phyloP scores from a whole-genome alignment of 2,329 filamentous ascomycete genomes.

The Trichophaea hybrida region DNA sequence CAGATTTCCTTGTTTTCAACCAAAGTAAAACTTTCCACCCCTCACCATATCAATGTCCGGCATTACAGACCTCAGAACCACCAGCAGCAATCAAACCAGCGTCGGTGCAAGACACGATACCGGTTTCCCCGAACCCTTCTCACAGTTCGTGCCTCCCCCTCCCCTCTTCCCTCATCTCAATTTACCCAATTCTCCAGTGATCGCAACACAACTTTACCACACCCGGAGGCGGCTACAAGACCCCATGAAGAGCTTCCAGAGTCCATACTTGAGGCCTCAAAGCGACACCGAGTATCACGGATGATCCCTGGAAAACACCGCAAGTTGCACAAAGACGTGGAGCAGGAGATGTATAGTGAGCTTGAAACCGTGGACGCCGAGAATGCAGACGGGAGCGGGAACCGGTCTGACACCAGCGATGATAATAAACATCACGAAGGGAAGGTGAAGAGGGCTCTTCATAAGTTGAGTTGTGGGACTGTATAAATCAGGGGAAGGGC shows the following conservation, averaged over 20 bases:
- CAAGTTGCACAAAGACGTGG: neutral
- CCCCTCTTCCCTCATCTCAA: neutral
- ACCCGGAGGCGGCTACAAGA: slow-evolving; percentile 10
- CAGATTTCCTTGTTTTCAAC: neutral
- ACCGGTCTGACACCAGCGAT: neutral
- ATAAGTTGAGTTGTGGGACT: slow-evolving; percentile 19
- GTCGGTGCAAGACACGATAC: slow-evolving; percentile 11
- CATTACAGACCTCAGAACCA: neutral
- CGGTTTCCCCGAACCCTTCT: slow-evolving; percentile 19
- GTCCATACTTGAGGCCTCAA: slow-evolving; percentile 3
- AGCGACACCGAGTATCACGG: slow-evolving; percentile 4
- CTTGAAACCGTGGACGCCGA: slow-evolving; percentile 13
- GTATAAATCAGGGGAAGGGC: slow-evolving; percentile 2
- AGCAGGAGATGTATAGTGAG: slow-evolving; percentile 18
- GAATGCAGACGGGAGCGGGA: slow-evolving; percentile 1
- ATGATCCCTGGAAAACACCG: slow-evolving; percentile 6
- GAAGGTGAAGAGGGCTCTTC: slow-evolving; percentile 13
- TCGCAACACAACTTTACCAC: slow-evolving; percentile 17
- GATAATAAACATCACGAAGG: slow-evolving; percentile 3
- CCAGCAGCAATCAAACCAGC: neutral
- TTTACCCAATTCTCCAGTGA: slow-evolving; percentile 7
- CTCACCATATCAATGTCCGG: neutral
- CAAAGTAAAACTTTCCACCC: neutral
- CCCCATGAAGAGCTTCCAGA: slow-evolving; percentile 11
- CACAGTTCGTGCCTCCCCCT: slow-evolving; percentile 1